These are phyloP conservation scores for Fusarium udum DNA, from an alignment of 2,329 filamentous ascomycete genomes.

Conservation along the genomic window DNA sequence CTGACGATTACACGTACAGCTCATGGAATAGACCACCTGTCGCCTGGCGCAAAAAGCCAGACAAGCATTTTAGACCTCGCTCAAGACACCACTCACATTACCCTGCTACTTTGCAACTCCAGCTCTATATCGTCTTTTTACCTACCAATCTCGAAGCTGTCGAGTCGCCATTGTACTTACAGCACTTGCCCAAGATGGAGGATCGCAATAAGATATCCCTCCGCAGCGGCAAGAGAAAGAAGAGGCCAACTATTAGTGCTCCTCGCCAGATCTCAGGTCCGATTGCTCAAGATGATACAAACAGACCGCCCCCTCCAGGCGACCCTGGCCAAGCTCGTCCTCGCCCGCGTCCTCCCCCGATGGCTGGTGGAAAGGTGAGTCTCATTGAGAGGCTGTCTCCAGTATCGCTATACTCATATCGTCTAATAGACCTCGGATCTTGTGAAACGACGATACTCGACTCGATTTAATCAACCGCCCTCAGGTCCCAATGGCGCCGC, in stretches of 20 bases:
- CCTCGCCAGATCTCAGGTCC: constrained; percentile 71
- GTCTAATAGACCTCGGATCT: constrained; percentile 74
- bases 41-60: constrained; percentile 32
- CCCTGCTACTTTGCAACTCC: background rate
- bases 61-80: constrained; percentile 6
- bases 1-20: constrained; percentile 28
- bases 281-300: constrained; percentile 61
- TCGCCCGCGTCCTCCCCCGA: constrained; percentile 58
- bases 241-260: constrained; percentile 69
- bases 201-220: constrained; percentile 71
- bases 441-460: constrained; percentile 94
- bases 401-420: constrained; percentile 27
- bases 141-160: background rate
- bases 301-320: constrained; percentile 35
- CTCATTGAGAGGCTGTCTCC: constrained; percentile 3
- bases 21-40: constrained; percentile 23
- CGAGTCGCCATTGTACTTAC: background rate
- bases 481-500: constrained; percentile 73
- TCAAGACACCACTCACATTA: constrained; percentile 9
- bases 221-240: constrained; percentile 70
- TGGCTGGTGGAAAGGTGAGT: constrained; percentile 65
- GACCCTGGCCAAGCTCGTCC: constrained; percentile 50
- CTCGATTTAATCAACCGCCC: constrained; percentile 83
- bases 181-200: constrained; percentile 57
- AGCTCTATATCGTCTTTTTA: background rate